Evolutionary conservation across 2,329 filamentous ascomycete genomes (phyloP), one percentile per base, ranked within the genome.

Genomic region (Chalara sp.): DNA sequence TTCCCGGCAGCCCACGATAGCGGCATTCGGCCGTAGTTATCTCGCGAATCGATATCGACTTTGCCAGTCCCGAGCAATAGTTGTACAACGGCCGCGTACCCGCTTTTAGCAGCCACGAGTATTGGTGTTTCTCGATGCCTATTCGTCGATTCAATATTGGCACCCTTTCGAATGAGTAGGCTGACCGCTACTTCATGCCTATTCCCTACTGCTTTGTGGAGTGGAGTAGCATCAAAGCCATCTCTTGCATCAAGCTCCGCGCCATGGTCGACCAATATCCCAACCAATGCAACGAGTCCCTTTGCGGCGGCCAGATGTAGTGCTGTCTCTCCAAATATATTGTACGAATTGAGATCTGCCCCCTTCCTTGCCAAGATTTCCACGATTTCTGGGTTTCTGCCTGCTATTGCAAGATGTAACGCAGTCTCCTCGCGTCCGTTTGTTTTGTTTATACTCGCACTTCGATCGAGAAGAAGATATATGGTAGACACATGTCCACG

Each of bases 231-330:
- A 12, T 47, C 39, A 10, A 39, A 13, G 44, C 41, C 29, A 53
- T 54, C 53, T 47, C 39, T 47, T 35, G 42, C 30, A 32, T 49
- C 37, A 43, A 52, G 12, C n/a, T 53, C 28, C 30, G 51, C 41
- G 35, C 29, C 51, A 44, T 48, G 43, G 7, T 53, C 32, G 40
- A 53, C 32, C 40, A 53, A 33, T 12, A 48, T 37, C 32, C 45
- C 33, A 37, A 53, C 42, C n/a, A 48, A 13, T 30, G 44, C 47
- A 29, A 42, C 7, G 46, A 44, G 11, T 42, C 50, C 47, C 44
- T 33, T 35, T 44, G 31, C 21, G 28, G 49, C 46, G 31, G 53
- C 53, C 32, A 52, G 35, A 47, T 52, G 50, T 37, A 52, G 21
- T 32, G 50, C 52, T 11, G 47, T 52, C 46, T 44, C 39, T 46